Base-by-base conservation (phyloP, 352 stramenopile genomes). In the Pilasporangium apinafurcum region DNA sequence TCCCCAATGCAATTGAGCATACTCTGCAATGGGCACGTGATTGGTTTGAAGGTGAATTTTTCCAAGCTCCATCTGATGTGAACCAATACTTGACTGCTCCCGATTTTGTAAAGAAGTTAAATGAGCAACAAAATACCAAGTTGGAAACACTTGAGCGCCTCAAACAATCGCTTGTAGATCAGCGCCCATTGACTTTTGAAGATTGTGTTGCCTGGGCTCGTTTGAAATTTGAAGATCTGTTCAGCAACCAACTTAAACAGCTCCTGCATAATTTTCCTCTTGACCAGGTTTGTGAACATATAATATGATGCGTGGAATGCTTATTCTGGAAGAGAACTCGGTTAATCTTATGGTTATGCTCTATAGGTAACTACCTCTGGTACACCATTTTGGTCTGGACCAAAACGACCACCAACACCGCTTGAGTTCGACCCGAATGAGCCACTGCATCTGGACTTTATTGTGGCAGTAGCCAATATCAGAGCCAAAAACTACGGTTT, bases 1-100 rank as follows among this genome's bases (percentile, higher is more conserved):
- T 99, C 56, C 97, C 97, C 3, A 98, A 99, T 65, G 90, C 97
- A 35, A 99, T 99, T 59, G 95, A 99, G 51, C 97, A 99, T 71
- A 98, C 95, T 13, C 65, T 99, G 13, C 94, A 98, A 61, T 99
- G 96, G 96, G 96, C 96, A 20, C 86, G 97, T 28, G 96, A 99
- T 68, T 98, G 92, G 81, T 99, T 99, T 66, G 96, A 99, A 68
- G 96, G 95, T 17, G 86, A 95, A 41, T 99, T 99, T 69, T 97
- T 97, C 56, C 95, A 99, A 55, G 83, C 80, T 10, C 86, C 94
- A 5, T 94, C 97, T 26, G 96, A 99, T 60, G 96, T 97, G 22
- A 98, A 98, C 65, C 65, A 84, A 53, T 98, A 97, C 48, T 59
- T 97, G 20, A 54, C 72, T 39, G 74, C 72, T 27, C 64, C 72